Evolutionary conservation across 306 rosid species (phyloP), one percentile per base, ranked within the genome.

Genomic region (Parietaria judaica): DNA sequence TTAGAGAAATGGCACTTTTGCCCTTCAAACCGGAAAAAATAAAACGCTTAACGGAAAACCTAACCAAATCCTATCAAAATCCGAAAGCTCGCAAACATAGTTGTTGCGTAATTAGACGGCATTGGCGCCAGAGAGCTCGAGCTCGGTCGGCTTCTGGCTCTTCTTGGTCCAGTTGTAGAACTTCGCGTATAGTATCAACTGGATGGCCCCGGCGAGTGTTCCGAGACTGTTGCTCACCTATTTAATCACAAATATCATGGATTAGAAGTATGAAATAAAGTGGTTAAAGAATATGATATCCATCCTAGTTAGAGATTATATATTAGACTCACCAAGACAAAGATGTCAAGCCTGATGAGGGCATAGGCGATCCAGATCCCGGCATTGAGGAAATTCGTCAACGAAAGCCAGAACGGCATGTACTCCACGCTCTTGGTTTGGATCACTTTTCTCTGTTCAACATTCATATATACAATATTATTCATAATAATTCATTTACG

Each of bases 391-490:
- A 85, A 83, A 73, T 81, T 83, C n/a, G 97, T 12, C 14, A 85
- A 0, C 4, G 96, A 87, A 8, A 91, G 96, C 69, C 65, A 69
- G 54, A 87, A 81, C 9, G 96, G 95, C 96, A 87, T 91, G 70
- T 71, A 91, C 14, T 80, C 67, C 44, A 85, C 95, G 7, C 96
- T 91, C 78, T 81, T 87, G 0, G 86, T 85, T 50, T 14, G 67
- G 55, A 87, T 80, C 1, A 87, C 97, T 51, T 83, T 74, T 31
- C 10, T 56, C 97, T 90, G 81, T 60, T 43, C 8, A 60, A 23
- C 31, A 23, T 23, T 23, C 31, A 23, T 0, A 23, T 23, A 23
- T 23, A 23, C 31, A 23, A 23, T 23, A 23, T 23, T 23, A 23
- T 23, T 23, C 31, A 23, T 23, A 23, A 23, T 23, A 10, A 49